These are phyloP conservation scores for Annona cherimola DNA, from an alignment of 164 flowering plant genomes.

Conservation along the genomic window DNA sequence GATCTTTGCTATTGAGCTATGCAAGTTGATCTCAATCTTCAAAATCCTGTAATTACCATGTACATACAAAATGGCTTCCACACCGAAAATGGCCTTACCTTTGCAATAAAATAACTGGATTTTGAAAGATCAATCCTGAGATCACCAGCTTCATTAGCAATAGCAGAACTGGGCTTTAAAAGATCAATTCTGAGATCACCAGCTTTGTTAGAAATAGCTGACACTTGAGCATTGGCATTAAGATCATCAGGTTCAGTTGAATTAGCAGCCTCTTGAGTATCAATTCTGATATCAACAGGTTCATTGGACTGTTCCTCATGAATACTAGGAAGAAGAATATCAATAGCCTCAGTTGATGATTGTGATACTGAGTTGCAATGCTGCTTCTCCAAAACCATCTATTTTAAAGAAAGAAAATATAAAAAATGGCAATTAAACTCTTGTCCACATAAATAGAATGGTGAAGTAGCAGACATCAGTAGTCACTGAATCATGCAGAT, in stretches of 20 bases:
- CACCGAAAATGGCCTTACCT: constrained; percentile 33
- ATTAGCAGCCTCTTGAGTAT: constrained; percentile 5
- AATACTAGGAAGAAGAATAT: constrained; percentile 21
- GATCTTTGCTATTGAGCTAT: no score
- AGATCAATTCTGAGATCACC: background rate
- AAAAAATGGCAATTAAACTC: background rate
- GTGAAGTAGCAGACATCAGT: background rate
- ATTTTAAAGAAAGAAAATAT: constrained; percentile 18
- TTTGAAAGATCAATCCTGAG: constrained; percentile 16
- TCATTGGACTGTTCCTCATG: constrained; percentile 23
- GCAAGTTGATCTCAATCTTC: no score
- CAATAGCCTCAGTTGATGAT: constrained; percentile 22
- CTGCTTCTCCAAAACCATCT: constrained; percentile 52
- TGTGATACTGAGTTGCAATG: constrained; percentile 25
- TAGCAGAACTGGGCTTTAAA: background rate
- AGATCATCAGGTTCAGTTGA: constrained; percentile 28
- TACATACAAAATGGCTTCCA: background rate
- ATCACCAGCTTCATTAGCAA: constrained; percentile 27
- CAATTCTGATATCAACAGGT: constrained; percentile 15
- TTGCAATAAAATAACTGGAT: constrained; percentile 41
- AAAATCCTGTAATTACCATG: no score
- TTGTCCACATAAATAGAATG: background rate
- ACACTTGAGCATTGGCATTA: constrained; percentile 15
- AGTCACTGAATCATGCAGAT: background rate
- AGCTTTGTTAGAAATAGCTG: constrained; percentile 31